Evolutionary conservation across 768 basidiomycete species (phyloP).

Genomic region (Pleurotus ostreatus): DNA sequence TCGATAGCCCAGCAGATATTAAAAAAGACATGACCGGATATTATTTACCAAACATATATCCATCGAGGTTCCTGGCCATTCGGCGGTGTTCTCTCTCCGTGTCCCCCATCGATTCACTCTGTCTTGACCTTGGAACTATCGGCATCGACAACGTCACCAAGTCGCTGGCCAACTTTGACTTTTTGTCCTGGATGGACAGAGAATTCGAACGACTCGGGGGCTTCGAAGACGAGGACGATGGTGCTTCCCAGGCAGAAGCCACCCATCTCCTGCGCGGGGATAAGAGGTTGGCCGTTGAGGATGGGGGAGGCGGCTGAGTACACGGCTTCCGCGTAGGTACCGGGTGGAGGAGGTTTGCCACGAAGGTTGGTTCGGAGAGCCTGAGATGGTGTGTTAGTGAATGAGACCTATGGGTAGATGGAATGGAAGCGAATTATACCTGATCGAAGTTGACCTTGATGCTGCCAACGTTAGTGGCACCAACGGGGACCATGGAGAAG

Average conservation of each 20-base stretch:
- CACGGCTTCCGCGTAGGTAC: conserved; percentile 89
- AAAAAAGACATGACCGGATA: no score
- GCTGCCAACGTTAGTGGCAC: conserved; percentile 96
- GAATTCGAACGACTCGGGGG: conserved; percentile 81
- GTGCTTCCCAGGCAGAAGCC: conserved; percentile 95
- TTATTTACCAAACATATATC: no score
- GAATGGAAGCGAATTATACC: conserved; percentile 28
- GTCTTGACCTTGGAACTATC: conserved; percentile 24
- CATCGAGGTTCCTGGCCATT: no score
- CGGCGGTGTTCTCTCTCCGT: no score
- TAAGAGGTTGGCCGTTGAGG: conserved; percentile 83
- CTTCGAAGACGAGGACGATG: conserved; percentile 96
- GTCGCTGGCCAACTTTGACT: conserved; percentile 78
- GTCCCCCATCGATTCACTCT: conserved; percentile 14
- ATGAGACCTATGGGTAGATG: neutral
- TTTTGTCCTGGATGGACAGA: conserved; percentile 72
- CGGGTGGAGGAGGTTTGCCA: conserved; percentile 65
- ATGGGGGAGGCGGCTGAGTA: conserved; percentile 83
- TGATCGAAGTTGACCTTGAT: conserved; percentile 96
- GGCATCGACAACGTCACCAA: conserved; percentile 54
- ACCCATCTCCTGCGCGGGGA: conserved; percentile 92
- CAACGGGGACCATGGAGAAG: conserved; percentile 96
- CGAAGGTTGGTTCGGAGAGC: conserved; percentile 88
- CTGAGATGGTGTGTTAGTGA: conserved; percentile 27
- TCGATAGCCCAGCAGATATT: no score